phyloP scores from a whole-genome alignment of 176 grass and related monocot species.

The Saccharum spontaneum region DNA sequence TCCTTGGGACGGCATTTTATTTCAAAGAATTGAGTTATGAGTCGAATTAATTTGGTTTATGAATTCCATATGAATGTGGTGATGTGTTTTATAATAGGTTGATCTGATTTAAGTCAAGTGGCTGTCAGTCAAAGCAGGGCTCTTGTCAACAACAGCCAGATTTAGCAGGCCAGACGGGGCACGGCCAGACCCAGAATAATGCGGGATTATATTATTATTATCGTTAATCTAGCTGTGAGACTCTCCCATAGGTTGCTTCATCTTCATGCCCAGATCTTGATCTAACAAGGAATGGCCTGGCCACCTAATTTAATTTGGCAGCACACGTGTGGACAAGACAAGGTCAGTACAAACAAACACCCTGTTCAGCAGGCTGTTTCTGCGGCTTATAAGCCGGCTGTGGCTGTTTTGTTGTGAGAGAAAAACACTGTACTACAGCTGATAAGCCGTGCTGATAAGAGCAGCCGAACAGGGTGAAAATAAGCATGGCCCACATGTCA shows the following conservation, averaged over 20 bases:
- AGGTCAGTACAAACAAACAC: neutral
- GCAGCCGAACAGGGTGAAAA: no score
- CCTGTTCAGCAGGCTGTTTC: no score
- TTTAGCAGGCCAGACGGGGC: neutral
- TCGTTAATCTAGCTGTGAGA: slow-evolving; percentile 20
- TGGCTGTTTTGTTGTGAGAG: no score
- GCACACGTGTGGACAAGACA: neutral
- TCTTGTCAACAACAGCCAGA: neutral
- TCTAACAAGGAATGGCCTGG: slow-evolving; percentile 13
- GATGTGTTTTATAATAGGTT: no score
- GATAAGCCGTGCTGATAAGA: no score
- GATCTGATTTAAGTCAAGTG: neutral
- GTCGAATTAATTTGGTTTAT: no score
- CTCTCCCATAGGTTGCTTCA: slow-evolving; percentile 9
- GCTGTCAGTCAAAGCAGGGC: neutral
- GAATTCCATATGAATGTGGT: no score
- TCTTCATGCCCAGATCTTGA: slow-evolving; percentile 29
- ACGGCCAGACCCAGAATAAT: neutral
- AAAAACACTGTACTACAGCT: no score
- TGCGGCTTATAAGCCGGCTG: no score
- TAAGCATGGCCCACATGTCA: neutral
- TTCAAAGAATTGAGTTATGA: no score
- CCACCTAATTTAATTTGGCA: slow-evolving; percentile 11
- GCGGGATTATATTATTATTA: neutral
- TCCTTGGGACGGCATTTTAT: neutral